Base-by-base conservation (phyloP, 2,329 filamentous ascomycete species). In the Pyricularia sp. region DNA sequence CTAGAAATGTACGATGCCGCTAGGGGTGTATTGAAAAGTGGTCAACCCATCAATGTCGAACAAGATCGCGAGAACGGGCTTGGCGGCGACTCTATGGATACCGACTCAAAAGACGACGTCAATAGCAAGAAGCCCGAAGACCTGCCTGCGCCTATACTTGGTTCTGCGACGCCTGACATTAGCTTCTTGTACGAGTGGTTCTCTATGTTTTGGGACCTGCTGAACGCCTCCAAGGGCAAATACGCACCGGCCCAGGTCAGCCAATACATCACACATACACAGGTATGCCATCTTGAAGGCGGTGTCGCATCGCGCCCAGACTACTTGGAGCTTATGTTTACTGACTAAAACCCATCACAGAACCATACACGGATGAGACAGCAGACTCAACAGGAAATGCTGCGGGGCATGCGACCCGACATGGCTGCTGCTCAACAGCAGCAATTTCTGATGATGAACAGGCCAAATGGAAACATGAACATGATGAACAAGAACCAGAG, bases 161-260 rank as follows among this genome's bases (percentile, higher is more conserved):
- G 89, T 14, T 85, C 83, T 76, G 85, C 86, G 66, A 83, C 84
- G 70, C 85, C 85, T 68, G 91, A 90, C 74, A 91, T 87, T 71
- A 92, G 92, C 30, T 98, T 99, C 76, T 84, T 99, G n/a, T 91
- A 93, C 73, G 95, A 98, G 76, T 99, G 95, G 95, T 99, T 96
- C 83, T 92, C 90, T 76, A 86, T 97, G 68, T 99, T 99, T 79
- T 98, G 93, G 93, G 95, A 99, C 75, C 93, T 98, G 74, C 96
- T 92, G 79, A 89, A 89, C 76, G 92, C 93, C 69, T 92, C 94
- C 77, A 91, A 92, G 75, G 87, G 85, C 75, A 90, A 88, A 78
- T 87, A 86, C 68, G 85, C 85, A 69, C 89, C 84, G 76, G 79
- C 82, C 30, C 85, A 86, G 70, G 89, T 92, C 65, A 85, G 86